phyloP scores from a whole-genome alignment of 495 filamentous ascomycete genomes.

The Hypoxylon fragiforme region DNA sequence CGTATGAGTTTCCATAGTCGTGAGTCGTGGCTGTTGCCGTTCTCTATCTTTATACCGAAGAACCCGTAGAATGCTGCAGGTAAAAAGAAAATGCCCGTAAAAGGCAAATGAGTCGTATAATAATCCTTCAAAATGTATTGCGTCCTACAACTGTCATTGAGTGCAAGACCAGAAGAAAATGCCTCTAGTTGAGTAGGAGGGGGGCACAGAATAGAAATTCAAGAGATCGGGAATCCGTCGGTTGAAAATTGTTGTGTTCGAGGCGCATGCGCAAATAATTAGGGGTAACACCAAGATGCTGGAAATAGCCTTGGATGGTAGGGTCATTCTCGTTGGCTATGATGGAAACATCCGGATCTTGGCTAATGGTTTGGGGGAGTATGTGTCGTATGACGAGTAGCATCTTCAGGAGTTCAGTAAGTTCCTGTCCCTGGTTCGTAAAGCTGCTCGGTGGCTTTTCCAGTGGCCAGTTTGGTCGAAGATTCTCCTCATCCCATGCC shows the following conservation, averaged over 20 bases:
- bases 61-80: not conserved
- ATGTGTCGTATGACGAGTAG: conserved; percentile 72
- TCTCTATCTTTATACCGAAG: not conserved
- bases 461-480: conserved; percentile 68
- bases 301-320: conserved; percentile 61
- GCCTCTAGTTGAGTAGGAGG: conserved; percentile 50
- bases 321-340: conserved; percentile 57
- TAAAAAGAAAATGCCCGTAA: not conserved
- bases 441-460: conserved; percentile 67
- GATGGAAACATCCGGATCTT: conserved; percentile 58
- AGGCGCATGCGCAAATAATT: conserved; percentile 44
- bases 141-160: not conserved
- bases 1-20: conserved; percentile 11
- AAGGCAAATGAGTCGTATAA: conserved; percentile 5
- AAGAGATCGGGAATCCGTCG: conserved; percentile 65
- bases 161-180: not conserved
- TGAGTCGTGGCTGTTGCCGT: conserved; percentile 11
- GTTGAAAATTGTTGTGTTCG: conserved; percentile 59
- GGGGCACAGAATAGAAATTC: conserved; percentile 68
- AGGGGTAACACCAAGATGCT: conserved; percentile 59
- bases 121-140: not conserved
- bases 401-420: conserved; percentile 74
- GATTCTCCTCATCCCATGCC: conserved; percentile 66
- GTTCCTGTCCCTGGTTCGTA: conserved; percentile 69
- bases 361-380: conserved; percentile 61